phyloP scores from a whole-genome alignment of 1,284 basidiomycete genomes.

The Takashimella koratensis region DNA sequence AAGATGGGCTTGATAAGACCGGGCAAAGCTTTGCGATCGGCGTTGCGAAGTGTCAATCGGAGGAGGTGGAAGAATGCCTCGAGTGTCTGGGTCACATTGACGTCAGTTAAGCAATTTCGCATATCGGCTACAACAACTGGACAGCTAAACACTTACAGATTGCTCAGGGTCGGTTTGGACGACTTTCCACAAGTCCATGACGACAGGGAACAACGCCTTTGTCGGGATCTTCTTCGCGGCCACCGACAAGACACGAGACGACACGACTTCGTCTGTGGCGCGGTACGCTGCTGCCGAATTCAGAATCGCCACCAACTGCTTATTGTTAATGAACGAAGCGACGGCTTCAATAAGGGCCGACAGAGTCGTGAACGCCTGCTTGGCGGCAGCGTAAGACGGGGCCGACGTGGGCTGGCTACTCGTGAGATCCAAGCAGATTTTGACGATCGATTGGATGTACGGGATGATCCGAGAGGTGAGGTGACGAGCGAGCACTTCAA shows the following conservation, averaged over 20 bases:
- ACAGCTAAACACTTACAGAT: conserved; percentile 22
- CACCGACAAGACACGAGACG: conserved; percentile 51
- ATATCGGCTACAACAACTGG: no score
- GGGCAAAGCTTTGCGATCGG: conserved; percentile 62
- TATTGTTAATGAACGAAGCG: conserved; percentile 48
- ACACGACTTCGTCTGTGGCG: conserved; percentile 19
- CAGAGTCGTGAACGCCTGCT: conserved; percentile 29
- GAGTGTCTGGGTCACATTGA: conserved; percentile 25
- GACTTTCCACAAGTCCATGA: conserved; percentile 52
- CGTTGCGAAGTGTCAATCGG: conserved; percentile 61
- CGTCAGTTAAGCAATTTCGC: conserved; percentile 2
- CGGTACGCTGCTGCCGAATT: conserved; percentile 35
- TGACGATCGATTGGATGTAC: conserved; percentile 67
- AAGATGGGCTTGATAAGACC: conserved; percentile 70
- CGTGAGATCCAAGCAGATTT: conserved; percentile 57
- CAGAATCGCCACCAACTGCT: conserved; percentile 49
- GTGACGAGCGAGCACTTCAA: conserved; percentile 52
- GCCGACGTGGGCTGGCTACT: conserved; percentile 28
- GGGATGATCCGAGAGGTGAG: conserved; percentile 85
- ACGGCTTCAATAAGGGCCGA: conserved; percentile 42
- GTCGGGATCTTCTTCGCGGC: conserved; percentile 67
- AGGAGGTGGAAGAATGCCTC: conserved; percentile 64
- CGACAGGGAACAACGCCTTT: conserved; percentile 62
- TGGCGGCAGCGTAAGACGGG: conserved; percentile 4
- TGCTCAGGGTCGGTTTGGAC: conserved; percentile 27